These are phyloP conservation scores for Saxispiralis lemnorum DNA, from an alignment of 495 filamentous ascomycete genomes.

Conservation along the genomic window DNA sequence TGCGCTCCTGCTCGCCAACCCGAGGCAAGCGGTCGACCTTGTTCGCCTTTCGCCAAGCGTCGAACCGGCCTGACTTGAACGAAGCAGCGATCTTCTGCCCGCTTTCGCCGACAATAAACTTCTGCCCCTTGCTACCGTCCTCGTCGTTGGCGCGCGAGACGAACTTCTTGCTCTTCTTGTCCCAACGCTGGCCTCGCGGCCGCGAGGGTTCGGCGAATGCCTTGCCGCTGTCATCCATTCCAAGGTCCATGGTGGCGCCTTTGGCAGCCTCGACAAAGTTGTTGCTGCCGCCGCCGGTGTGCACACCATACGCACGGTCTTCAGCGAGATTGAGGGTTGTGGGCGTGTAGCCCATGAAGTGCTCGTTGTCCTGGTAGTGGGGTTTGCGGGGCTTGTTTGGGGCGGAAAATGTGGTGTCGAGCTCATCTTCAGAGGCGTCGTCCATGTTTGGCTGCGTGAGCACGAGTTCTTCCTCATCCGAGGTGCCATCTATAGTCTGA, in stretches of 20 bases:
- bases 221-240: constrained; percentile 50
- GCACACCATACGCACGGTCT: constrained; percentile 79
- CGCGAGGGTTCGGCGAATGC: constrained; percentile 55
- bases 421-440: constrained; percentile 51
- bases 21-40: constrained; percentile 58
- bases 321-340: constrained; percentile 58
- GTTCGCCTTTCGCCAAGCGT: constrained; percentile 74
- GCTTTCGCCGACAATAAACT: constrained; percentile 73
- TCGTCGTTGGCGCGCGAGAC: constrained; percentile 79
- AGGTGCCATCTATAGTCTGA: neutral
- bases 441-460: constrained; percentile 30
- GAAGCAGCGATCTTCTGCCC: constrained; percentile 88
- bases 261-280: constrained; percentile 75
- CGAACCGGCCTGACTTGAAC: constrained; percentile 86
- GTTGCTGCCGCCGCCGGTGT: constrained; percentile 53
- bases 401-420: constrained; percentile 69
- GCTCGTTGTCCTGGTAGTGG: constrained; percentile 62
- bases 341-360: constrained; percentile 92
- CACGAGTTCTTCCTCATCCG: constrained; percentile 21
- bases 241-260: constrained; percentile 72
- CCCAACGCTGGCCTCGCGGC: constrained; percentile 59
- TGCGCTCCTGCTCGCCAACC: constrained; percentile 61
- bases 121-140: constrained; percentile 72
- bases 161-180: constrained; percentile 93
- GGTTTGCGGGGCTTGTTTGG: constrained; percentile 22